phyloP scores from a whole-genome alignment of 2,329 filamentous ascomycete species.

The Periconia sp. region DNA sequence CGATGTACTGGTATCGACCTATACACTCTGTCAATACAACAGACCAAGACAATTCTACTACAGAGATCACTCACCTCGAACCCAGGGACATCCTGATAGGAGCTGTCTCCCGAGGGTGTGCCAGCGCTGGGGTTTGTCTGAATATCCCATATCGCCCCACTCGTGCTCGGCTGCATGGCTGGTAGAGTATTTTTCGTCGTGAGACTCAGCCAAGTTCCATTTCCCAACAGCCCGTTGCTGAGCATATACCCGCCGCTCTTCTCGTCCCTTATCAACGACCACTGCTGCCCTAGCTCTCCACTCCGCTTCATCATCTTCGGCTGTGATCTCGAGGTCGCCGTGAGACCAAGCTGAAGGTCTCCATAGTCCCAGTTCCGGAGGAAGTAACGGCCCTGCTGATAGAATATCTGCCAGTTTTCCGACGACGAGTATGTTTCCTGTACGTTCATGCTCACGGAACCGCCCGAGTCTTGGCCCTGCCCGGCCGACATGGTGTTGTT shows the following conservation, averaged over 20 bases:
- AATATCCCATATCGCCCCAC: constrained; percentile 16
- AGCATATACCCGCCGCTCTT: constrained; percentile 11
- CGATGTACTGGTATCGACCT: neutral
- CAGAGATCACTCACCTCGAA: constrained; percentile 2
- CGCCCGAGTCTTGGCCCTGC: neutral
- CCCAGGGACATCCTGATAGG: constrained; percentile 4
- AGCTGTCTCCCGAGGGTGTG: neutral
- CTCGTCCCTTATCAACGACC: constrained; percentile 10
- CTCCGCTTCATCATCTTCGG: constrained; percentile 12
- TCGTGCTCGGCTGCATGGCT: constrained; percentile 11
- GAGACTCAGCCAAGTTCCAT: constrained; percentile 8
- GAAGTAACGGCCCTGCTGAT: constrained; percentile 25
- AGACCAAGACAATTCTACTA: no score
- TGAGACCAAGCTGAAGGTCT: constrained; percentile 19
- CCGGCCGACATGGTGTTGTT: constrained; percentile 14
- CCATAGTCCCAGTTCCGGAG: constrained; percentile 28
- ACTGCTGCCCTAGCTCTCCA: constrained; percentile 19
- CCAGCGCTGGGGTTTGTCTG: constrained; percentile 14
- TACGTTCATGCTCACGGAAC: constrained; percentile 17
- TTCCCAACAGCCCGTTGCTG: constrained; percentile 16
- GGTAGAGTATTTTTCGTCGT: constrained; percentile 2
- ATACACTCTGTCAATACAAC: no score
- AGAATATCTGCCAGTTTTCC: constrained; percentile 30
- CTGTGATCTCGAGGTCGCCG: neutral
- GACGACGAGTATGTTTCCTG: constrained; percentile 8